Evolutionary conservation across 768 basidiomycete species (phyloP).

Genomic region (Lactifluus volemus): DNA sequence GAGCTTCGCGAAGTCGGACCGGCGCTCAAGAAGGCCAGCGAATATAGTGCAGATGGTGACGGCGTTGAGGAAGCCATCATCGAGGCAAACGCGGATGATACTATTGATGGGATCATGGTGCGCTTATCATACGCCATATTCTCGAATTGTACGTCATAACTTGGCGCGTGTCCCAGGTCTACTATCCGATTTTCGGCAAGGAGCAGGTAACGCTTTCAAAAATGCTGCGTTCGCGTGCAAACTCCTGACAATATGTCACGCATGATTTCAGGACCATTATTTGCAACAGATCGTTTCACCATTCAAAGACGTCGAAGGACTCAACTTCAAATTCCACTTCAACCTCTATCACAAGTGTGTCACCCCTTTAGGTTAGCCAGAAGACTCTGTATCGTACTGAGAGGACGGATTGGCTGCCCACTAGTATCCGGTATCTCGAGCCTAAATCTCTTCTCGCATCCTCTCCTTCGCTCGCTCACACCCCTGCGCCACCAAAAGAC

Average conservation of each 20-base stretch:
- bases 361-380: not conserved
- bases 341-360: conserved; percentile 91
- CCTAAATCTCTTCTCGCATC: conserved; percentile 59
- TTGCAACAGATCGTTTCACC: conserved; percentile 96
- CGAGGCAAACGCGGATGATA: conserved; percentile 83
- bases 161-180: conserved; percentile 45
- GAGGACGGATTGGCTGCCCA: not conserved
- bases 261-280: conserved; percentile 71
- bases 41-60: conserved; percentile 49
- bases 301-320: conserved; percentile 94
- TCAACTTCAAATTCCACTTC: conserved; percentile 93
- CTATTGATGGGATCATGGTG: conserved; percentile 93
- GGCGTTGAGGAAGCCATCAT: conserved; percentile 96
- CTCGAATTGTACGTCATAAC: not conserved
- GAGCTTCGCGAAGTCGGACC: conserved; percentile 67
- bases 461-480: conserved; percentile 26
- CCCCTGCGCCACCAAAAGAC: conserved; percentile 26
- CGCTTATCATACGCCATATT: conserved; percentile 19
- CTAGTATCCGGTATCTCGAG: conserved; percentile 86
- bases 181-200: conserved; percentile 92
- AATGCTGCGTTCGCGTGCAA: not conserved
- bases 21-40: conserved; percentile 24
- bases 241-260: not conserved
- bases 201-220: conserved; percentile 57
- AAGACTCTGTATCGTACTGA: not conserved